Percentiles rank a stretch among this genome's conserved stretches.
Evolutionary conservation across 768 basidiomycete species (phyloP).

Genomic region (Chalciporus chontae): DNA sequence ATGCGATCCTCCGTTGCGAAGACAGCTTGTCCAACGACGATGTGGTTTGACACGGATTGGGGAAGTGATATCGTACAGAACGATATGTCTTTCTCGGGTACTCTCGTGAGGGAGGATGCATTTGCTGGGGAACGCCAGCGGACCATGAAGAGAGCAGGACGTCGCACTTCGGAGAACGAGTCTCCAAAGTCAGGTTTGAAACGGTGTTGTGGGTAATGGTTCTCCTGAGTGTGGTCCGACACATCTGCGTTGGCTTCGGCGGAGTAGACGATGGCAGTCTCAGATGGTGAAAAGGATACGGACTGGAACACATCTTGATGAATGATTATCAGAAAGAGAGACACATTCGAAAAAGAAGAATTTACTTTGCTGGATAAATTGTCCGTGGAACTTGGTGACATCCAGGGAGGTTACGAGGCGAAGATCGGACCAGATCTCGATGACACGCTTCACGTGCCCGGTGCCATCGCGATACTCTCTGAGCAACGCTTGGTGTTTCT

Average conservation of each 20-base stretch:
- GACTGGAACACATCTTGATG: constrained; percentile 45
- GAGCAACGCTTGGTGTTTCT: constrained; percentile 40
- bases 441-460: constrained; percentile 38
- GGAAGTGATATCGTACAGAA: not conserved
- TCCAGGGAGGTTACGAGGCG: constrained; percentile 42
- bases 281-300: constrained; percentile 47
- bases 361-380: constrained; percentile 57
- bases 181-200: constrained; percentile 62
- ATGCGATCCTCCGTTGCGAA: constrained; percentile 42
- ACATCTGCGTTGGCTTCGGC: constrained; percentile 45
- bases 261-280: constrained; percentile 48
- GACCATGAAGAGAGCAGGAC: constrained; percentile 50
- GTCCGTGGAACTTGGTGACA: constrained; percentile 51
- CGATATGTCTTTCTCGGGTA: constrained; percentile 8
- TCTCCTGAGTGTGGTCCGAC: constrained; percentile 15
- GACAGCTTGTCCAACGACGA: constrained; percentile 50
- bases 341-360: not conserved
- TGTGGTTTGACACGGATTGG: not conserved
- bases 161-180: constrained; percentile 42
- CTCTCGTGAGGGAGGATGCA: constrained; percentile 6
- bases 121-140: constrained; percentile 34
- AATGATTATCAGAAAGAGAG: not conserved
- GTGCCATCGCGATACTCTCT: constrained; percentile 26
- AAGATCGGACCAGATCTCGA: constrained; percentile 53
- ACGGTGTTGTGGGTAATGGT: constrained; percentile 36